Evolutionary conservation across 768 basidiomycete genomes (phyloP), one percentile per base, ranked within the genome.

Genomic region (Lactifluus subvellereus): DNA sequence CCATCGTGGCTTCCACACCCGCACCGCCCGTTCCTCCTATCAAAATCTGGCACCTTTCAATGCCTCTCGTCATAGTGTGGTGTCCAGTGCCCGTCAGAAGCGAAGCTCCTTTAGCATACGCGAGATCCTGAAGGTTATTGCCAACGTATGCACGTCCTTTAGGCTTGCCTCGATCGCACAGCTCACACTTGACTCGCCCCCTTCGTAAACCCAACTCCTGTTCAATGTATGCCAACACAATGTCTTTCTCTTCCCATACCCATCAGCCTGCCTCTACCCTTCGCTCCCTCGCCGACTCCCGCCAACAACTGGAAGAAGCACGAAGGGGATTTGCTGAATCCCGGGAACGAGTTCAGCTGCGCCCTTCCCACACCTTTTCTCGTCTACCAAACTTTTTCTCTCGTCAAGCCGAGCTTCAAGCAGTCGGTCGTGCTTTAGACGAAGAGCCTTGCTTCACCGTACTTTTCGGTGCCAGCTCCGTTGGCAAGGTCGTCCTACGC

Each of bases 31-130:
- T 13, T 64, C 48, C 62, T 50, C 62, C 62, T 59, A 59, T 64
- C 62, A 59, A 54, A 47, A 38, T 32, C 53, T 38, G 53, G 45
- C 60, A 35, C 59, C 38, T 30, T n/a, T 58, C 6, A 43, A n/a
- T 55, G 32, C 27, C 57, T 54, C 59, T 32, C 64, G 49, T 55
- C 64, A 54, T 55, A 67, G 43, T 42, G 55, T 58, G 62, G 57
- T 43, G 32, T 51, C 84, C 20, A 72, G 78, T 45, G 84, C 87
- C 70, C 75, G 83, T 54, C 83, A 83, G 70, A 85, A 84, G 70
- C 79, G 89, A 59, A 85, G 85, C 65, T 82, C 91, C 66, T 92
- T 92, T 66, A 89, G 91, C 32, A 80, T 92, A 77, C 82, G 87
- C 56, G 90, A 92, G 64, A 84, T 94, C 57, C 74, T 92, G 40